Evolutionary conservation across 2,329 filamentous ascomycete genomes (phyloP), one percentile per base, ranked within the genome.

Genomic region (Tolypocladium guangdongense): DNA sequence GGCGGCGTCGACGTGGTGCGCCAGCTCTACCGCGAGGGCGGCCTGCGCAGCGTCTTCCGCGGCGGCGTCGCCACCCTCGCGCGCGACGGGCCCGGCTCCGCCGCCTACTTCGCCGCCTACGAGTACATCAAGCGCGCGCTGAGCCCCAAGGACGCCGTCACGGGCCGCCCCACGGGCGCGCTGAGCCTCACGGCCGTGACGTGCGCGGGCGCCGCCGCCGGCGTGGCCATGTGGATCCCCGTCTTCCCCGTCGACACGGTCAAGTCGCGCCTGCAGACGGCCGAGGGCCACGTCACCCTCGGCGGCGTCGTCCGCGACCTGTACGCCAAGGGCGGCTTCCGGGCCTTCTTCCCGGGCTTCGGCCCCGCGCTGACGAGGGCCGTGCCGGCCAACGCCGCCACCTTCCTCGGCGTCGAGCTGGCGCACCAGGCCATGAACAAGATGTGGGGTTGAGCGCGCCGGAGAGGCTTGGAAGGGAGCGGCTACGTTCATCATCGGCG

Each of bases 161-260:
- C 79, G 0, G 90, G 89, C 27, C 83, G 86, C 65, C 80, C 87
- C 2, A 81, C 78, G 5, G 91, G 90, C 43, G 77, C 93, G 62
- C 73, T 97, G 54, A 92, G 87, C 63, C 76, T 99, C 58, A 74
- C 82, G 2, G 93, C 93, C 12, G 81, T 99, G 54, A 89, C 91
- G 63, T 81, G 83, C 32, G 93, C 93, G 2, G 93, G 93, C 62
- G 93, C 88, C 58, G 88, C 86, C 4, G 93, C 93, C 0, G 93
- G 93, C 65, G 82, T 99, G 30, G 93, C 93, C 58, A 99, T 99
- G 93, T 99, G 93, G 93, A 93, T 96, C 61, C 91, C 93, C 52
- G 91, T 99, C 43, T 99, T 99, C 81, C 93, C 93, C 24, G 81
- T 99, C 59, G 93, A 99, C 66, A 99, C 93, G 0, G 85, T 99